Evolutionary conservation across 2,329 filamentous ascomycete genomes (phyloP), one percentile per base, ranked within the genome.

Genomic region (Thelonectria blattea): DNA sequence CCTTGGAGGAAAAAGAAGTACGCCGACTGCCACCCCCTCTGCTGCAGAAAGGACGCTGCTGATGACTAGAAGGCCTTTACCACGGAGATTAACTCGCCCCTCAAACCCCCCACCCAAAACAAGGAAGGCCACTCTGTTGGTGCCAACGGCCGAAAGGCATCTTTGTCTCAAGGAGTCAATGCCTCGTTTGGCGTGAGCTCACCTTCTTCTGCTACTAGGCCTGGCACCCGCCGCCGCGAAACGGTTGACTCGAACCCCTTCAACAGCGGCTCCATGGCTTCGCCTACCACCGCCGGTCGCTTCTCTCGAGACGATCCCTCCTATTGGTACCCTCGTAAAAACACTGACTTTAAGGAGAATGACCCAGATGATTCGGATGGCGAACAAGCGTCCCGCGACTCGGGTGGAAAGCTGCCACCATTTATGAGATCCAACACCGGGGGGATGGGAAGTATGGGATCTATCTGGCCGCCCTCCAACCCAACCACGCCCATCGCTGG

Each of bases 1-100:
- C 84, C 1, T 64, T 76, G 5, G 83, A 87, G 61, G 88, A 90
- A 76, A 86, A 81, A 72, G 83, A 84, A 76, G 85, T 87, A 71
- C 72, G 80, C 75, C 51, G n/a, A 45, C 9, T 34, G 9, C 20
- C 58, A 56, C 42, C 60, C 58, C 52, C 56, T 61, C 48, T 37
- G n/a, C 24, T 15, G 24, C 20, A 34, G 27, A 43, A 11, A 24
- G 14, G 18, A 52, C 27, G 32, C 58, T 52, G 63, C 71, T 74
- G 59, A 74, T 66, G 37, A 32, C 20, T 56, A 43, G 45, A 75
- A 97, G 90, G 81, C 91, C 64, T 97, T 97, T 76, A 79, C 87
- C 52, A 86, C 85, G 52, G 95, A 96, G 65, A 93, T 99, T 73
- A 99, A 98, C 76, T 97, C 95, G 37, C 91, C 93, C 34, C 81